Evolutionary conservation across 2,329 filamentous ascomycete species (phyloP).

Genomic region (Pestalotiopsis sp.): DNA sequence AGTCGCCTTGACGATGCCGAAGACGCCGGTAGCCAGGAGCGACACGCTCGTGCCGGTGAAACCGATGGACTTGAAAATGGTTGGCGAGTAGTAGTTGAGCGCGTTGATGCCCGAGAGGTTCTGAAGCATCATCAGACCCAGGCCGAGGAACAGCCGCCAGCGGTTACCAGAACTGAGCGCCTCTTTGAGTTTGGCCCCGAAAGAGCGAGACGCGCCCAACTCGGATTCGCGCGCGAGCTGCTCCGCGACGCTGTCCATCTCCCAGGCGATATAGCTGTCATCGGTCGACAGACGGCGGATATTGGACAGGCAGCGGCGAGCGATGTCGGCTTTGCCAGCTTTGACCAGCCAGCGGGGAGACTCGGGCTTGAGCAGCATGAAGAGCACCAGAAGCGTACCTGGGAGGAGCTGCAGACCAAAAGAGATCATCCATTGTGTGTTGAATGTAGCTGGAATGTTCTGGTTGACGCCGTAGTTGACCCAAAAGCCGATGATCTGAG

Average conservation of each 20-base stretch:
- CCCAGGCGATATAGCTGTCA: slow-evolving; percentile 27
- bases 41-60: slow-evolving; percentile 46
- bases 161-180: not conserved
- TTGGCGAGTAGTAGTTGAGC: slow-evolving; percentile 77
- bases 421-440: slow-evolving; percentile 28
- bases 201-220: slow-evolving; percentile 35
- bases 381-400: slow-evolving; percentile 28
- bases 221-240: slow-evolving; percentile 38
- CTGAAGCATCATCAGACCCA: slow-evolving; percentile 23
- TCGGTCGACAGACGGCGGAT: slow-evolving; percentile 28
- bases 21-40: slow-evolving; percentile 70
- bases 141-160: not conserved
- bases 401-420: slow-evolving; percentile 28
- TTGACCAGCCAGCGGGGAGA: slow-evolving; percentile 27
- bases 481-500: slow-evolving; percentile 66
- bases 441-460: slow-evolving; percentile 39
- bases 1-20: slow-evolving; percentile 74
- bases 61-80: slow-evolving; percentile 62
- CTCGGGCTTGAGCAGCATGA: slow-evolving; percentile 23
- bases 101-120: slow-evolving; percentile 55
- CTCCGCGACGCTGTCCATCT: slow-evolving; percentile 30
- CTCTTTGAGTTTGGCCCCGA: slow-evolving; percentile 25
- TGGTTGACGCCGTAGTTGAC: slow-evolving; percentile 65
- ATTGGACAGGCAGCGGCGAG: slow-evolving; percentile 16
- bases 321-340: slow-evolving; percentile 21